Evolutionary conservation across 1,284 basidiomycete species (phyloP).

Genomic region (Heterobasidion occidentale): DNA sequence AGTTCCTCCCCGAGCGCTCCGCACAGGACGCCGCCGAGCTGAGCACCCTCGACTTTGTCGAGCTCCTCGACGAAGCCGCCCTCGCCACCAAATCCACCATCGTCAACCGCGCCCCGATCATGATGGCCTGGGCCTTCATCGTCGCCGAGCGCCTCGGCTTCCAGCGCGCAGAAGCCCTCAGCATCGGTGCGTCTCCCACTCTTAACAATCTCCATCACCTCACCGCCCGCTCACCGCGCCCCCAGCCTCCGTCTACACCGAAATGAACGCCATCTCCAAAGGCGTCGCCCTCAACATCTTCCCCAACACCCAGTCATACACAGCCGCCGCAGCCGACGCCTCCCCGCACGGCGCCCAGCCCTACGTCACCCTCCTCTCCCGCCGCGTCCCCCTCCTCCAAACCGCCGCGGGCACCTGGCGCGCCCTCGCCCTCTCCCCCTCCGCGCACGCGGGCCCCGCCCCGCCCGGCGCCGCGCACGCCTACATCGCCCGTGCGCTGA

Average conservation of each 20-base stretch:
- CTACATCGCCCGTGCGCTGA: constrained; percentile 77
- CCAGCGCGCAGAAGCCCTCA: constrained; percentile 80
- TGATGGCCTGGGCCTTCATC: constrained; percentile 88
- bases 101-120: constrained; percentile 88
- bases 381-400: constrained; percentile 80
- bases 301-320: constrained; percentile 33
- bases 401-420: constrained; percentile 64
- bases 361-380: constrained; percentile 86
- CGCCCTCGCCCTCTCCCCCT: constrained; percentile 48
- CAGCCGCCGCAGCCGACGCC: constrained; percentile 41
- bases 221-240: neutral
- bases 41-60: constrained; percentile 62
- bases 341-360: constrained; percentile 70
- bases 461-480: constrained; percentile 68
- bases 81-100: constrained; percentile 56
- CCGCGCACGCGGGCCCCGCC: constrained; percentile 50
- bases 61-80: constrained; percentile 64
- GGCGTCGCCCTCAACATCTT: constrained; percentile 77
- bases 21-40: constrained; percentile 38
- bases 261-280: constrained; percentile 82
- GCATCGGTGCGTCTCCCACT: constrained; percentile 52
- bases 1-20: constrained; percentile 47
- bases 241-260: constrained; percentile 84
- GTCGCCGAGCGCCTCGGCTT: constrained; percentile 86
- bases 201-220: constrained; percentile 5